Evolutionary conservation across 805 yeast genomes (phyloP), one percentile per base, ranked within the genome.

Genomic region (Candida taoyuanica): DNA sequence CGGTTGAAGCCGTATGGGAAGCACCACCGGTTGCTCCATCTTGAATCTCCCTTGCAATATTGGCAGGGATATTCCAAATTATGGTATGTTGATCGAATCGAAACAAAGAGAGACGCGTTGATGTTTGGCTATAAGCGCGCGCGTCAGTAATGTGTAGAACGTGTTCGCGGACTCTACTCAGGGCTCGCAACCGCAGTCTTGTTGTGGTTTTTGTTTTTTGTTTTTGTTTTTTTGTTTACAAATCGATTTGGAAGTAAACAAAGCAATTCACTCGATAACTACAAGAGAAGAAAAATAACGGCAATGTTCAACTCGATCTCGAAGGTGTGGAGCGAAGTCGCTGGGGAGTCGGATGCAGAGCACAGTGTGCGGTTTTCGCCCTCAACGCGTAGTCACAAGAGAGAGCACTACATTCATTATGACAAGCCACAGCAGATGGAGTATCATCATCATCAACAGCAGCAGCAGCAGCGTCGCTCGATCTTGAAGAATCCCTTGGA

Each of bases 1-100:
- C 0, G 96, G 86, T 37, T 79, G 84, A 2, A 91, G 74, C 40
- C 73, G 71, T 2, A 86, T 79, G 0, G 97, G 97, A 11, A 89
- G 70, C 15, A 71, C 76, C 5, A 67, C 67, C 2, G 47, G 50
- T 6, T 33, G 35, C 3, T 43, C 47, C 47, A 43, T 43, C 15
- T n/a, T n/a, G n/a, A n/a, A n/a, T n/a, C n/a, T n/a, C n/a, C n/a
- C n/a, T n/a, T n/a, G n/a, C n/a, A n/a, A 17, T 32, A n/a, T 25
- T 25, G 9, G 18, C n/a, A n/a, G n/a, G n/a, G n/a, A n/a, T n/a
- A n/a, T n/a, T n/a, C n/a, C n/a, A n/a, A n/a, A n/a, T n/a, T n/a
- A n/a, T n/a, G n/a, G n/a, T n/a, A n/a, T n/a, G n/a, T n/a, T n/a
- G n/a, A n/a, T n/a, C n/a, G n/a, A n/a, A n/a, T n/a, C n/a, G n/a